These are phyloP conservation scores for Aaosphaeria arxii DNA, from an alignment of 2,329 filamentous ascomycete genomes.

Conservation along the genomic window DNA sequence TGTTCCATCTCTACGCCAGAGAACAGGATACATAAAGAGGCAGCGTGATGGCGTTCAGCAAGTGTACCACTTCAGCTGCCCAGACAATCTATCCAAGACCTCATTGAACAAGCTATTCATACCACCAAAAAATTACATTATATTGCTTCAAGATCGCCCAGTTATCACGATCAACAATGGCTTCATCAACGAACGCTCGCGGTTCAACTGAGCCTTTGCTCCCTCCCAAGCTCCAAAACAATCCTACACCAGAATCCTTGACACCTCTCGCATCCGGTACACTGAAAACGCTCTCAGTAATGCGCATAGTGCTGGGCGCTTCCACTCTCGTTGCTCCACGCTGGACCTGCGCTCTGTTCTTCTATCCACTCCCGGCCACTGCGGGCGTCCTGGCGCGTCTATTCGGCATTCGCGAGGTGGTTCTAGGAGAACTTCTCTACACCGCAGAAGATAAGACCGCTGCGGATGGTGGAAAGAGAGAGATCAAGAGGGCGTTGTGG, in stretches of 20 bases:
- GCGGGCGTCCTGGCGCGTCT: slow-evolving; percentile 15
- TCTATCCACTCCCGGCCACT: slow-evolving; percentile 10
- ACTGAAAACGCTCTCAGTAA: slow-evolving; percentile 17
- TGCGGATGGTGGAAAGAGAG: slow-evolving; percentile 13
- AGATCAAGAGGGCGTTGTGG: slow-evolving; percentile 22
- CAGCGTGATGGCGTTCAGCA: too few species aligned
- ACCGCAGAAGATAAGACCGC: slow-evolving; percentile 17
- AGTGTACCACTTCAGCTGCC: too few species aligned
- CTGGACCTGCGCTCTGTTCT: slow-evolving; percentile 16
- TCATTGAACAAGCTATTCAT: background rate
- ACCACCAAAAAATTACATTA: background rate
- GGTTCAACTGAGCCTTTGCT: slow-evolving; percentile 13
- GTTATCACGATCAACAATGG: background rate
- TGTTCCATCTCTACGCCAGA: too few species aligned
- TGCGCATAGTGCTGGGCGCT: slow-evolving; percentile 17
- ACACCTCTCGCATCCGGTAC: slow-evolving; percentile 8
- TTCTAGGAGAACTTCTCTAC: slow-evolving; percentile 20
- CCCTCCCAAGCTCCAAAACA: slow-evolving; percentile 6
- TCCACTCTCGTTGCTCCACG: slow-evolving; percentile 18
- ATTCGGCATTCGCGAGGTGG: slow-evolving; percentile 19
- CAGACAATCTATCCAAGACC: background rate
- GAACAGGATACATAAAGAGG: too few species aligned
- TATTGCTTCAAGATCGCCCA: background rate
- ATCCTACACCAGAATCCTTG: slow-evolving; percentile 5
- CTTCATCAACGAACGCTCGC: background rate